A percentile compares a stretch with the other conserved stretches of the same genome.
phyloP scores from a whole-genome alignment of 2,329 filamentous ascomycete species.

The Arthrobotrys conoides region DNA sequence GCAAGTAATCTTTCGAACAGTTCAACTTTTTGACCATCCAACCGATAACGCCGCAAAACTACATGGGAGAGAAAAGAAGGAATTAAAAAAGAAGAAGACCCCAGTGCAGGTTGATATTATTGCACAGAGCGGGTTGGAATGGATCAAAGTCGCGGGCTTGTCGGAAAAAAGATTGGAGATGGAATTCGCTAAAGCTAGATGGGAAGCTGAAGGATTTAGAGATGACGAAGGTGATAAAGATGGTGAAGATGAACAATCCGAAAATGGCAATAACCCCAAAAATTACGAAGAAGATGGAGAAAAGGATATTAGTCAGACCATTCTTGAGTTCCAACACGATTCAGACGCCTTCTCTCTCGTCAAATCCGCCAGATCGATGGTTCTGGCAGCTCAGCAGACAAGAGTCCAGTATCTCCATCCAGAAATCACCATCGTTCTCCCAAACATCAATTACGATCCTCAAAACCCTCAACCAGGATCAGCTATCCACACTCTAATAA shows the following conservation, averaged over 20 bases:
- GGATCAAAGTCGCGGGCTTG: slow-evolving; percentile 77
- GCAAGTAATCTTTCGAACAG: slow-evolving; percentile 69
- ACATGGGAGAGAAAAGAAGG: slow-evolving; percentile 66
- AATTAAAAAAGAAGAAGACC: slow-evolving; percentile 67
- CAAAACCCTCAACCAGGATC: slow-evolving; percentile 66
- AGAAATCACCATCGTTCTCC: slow-evolving; percentile 74
- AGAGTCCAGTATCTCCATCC: slow-evolving; percentile 75
- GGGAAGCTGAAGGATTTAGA: slow-evolving; percentile 70
- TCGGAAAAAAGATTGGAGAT: slow-evolving; percentile 76
- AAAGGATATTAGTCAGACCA: slow-evolving; percentile 26
- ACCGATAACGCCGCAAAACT: slow-evolving; percentile 62
- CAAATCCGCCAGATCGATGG: slow-evolving; percentile 74
- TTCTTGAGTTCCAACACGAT: slow-evolving; percentile 61
- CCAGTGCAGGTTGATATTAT: slow-evolving; percentile 77
- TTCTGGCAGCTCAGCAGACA: slow-evolving; percentile 72
- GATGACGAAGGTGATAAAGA: slow-evolving; percentile 69
- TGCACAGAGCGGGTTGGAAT: slow-evolving; percentile 74
- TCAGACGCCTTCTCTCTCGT: slow-evolving; percentile 72
- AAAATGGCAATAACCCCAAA: background rate
- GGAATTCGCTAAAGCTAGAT: slow-evolving; percentile 78
- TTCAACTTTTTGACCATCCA: slow-evolving; percentile 50
- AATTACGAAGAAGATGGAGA: slow-evolving; percentile 59
- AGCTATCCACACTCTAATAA: slow-evolving; percentile 69
- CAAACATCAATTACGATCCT: slow-evolving; percentile 71
- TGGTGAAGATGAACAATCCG: slow-evolving; percentile 62